These are phyloP conservation scores for Kwoniella newhampshirensis DNA, from an alignment of 768 basidiomycete genomes.

Conservation along the genomic window DNA sequence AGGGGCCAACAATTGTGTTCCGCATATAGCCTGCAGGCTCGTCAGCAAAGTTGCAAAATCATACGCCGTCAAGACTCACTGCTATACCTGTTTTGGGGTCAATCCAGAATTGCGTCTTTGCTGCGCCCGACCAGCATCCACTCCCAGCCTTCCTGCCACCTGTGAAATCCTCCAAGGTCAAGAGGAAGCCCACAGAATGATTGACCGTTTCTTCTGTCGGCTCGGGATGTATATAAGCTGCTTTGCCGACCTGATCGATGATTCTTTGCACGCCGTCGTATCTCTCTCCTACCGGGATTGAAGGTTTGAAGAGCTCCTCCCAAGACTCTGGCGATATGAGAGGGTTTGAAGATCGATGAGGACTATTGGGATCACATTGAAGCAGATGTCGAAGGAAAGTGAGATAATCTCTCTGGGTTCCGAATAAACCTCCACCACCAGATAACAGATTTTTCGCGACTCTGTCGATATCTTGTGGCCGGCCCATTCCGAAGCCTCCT, in stretches of 20 bases:
- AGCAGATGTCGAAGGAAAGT: constrained; percentile 40
- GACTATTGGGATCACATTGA: constrained; percentile 24
- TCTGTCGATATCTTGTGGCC: constrained; percentile 23
- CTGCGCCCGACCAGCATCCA: constrained; percentile 41
- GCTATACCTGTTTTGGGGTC: constrained; percentile 41
- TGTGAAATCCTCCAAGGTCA: constrained; percentile 27
- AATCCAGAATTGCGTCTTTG: constrained; percentile 35
- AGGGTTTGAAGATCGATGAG: constrained; percentile 13
- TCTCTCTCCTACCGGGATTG: constrained; percentile 16
- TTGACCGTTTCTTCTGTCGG: constrained; percentile 19
- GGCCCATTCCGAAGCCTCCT: constrained; percentile 18
- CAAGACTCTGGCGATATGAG: constrained; percentile 36
- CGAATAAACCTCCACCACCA: constrained; percentile 43
- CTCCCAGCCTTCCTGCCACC: constrained; percentile 32
- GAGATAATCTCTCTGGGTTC: constrained; percentile 40
- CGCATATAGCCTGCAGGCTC: constrained; percentile 19
- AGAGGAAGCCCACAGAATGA: constrained; percentile 34
- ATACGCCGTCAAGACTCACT: constrained; percentile 14
- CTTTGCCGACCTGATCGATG: constrained; percentile 16
- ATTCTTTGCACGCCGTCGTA: constrained; percentile 16
- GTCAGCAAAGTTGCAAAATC: not conserved
- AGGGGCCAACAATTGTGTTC: constrained; percentile 23
- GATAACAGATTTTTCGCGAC: constrained; percentile 12
- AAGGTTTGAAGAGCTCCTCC: constrained; percentile 33
- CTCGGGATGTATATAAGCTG: constrained; percentile 26